Conservation (phyloP, 83 land plant species). For the Thuja plicata region DNA sequence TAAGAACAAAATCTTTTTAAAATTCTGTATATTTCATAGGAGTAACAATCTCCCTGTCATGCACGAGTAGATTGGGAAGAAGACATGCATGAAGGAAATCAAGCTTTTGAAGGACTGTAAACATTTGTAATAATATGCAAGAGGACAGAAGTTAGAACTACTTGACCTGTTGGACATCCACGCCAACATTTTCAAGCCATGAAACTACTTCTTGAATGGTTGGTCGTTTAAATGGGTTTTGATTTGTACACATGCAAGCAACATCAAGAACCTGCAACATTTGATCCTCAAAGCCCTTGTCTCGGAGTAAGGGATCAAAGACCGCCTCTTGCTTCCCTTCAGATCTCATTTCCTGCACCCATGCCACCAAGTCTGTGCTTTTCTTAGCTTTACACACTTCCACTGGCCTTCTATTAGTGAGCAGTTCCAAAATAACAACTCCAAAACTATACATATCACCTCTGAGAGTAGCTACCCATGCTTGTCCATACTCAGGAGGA, state of each 20-base stretch:
- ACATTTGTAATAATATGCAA: not conserved
- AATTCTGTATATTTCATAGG: not conserved
- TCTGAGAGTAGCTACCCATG: conserved; percentile 54
- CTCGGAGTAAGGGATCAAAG: conserved; percentile 38
- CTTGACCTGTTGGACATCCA: not conserved
- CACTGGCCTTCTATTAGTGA: conserved; percentile 68
- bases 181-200: conserved; percentile 55
- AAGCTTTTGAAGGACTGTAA: not conserved
- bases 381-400: conserved; percentile 63
- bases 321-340: conserved; percentile 44
- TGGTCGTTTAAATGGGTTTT: conserved; percentile 54
- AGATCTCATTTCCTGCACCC: conserved; percentile 65
- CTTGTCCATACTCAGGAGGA: conserved; percentile 71
- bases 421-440: conserved; percentile 69
- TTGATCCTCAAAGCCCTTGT: conserved; percentile 49
- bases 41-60: not conserved
- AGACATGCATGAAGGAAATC: not conserved
- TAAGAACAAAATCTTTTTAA: not conserved
- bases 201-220: conserved; percentile 43
- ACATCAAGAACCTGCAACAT: conserved; percentile 51
- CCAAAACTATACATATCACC: conserved; percentile 84
- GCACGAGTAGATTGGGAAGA: not conserved
- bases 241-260: conserved; percentile 59
- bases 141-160: not conserved
- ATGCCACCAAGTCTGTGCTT: conserved; percentile 53